These are phyloP conservation scores for Staphylotrichum longicolle DNA, from an alignment of 495 filamentous ascomycete species.

Conservation along the genomic window DNA sequence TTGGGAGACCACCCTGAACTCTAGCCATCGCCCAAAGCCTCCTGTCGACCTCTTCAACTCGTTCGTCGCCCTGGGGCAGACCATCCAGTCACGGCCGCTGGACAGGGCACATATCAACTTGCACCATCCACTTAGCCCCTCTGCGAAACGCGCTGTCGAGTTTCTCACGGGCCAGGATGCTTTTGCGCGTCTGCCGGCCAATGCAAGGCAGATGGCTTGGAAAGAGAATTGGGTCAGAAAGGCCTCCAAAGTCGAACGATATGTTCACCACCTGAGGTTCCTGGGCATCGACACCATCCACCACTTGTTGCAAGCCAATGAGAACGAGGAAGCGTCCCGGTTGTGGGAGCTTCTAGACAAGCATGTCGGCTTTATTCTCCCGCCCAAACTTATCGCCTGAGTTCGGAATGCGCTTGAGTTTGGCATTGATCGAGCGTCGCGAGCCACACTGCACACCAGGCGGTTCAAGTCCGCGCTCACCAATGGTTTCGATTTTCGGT, in stretches of 20 bases:
- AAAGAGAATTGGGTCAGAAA: background rate
- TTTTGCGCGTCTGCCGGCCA: background rate
- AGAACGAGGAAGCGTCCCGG: slow-evolving; percentile 20
- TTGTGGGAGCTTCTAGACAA: slow-evolving; percentile 19
- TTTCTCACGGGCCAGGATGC: slow-evolving; percentile 22
- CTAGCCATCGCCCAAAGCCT: slow-evolving; percentile 32
- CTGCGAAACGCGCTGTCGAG: slow-evolving; percentile 36
- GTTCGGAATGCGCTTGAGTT: too few species aligned
- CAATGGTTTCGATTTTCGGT: too few species aligned
- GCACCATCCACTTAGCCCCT: slow-evolving; percentile 42
- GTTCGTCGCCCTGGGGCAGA: slow-evolving; percentile 35
- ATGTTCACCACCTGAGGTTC: slow-evolving; percentile 11
- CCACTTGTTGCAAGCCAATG: slow-evolving; percentile 25
- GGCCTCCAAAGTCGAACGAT: too few species aligned
- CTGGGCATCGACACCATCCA: slow-evolving; percentile 32
- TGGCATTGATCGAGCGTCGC: too few species aligned
- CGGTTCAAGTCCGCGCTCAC: too few species aligned
- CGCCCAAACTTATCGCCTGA: background rate
- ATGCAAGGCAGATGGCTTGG: background rate
- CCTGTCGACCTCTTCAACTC: slow-evolving; percentile 39
- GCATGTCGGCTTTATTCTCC: background rate
- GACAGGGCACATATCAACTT: slow-evolving; percentile 43
- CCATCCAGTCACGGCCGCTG: slow-evolving; percentile 11
- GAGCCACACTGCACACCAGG: too few species aligned
- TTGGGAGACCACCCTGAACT: slow-evolving; percentile 37